Conservation (phyloP, 1,139 yeast genomes). For the Kodamaea ohmeri region DNA sequence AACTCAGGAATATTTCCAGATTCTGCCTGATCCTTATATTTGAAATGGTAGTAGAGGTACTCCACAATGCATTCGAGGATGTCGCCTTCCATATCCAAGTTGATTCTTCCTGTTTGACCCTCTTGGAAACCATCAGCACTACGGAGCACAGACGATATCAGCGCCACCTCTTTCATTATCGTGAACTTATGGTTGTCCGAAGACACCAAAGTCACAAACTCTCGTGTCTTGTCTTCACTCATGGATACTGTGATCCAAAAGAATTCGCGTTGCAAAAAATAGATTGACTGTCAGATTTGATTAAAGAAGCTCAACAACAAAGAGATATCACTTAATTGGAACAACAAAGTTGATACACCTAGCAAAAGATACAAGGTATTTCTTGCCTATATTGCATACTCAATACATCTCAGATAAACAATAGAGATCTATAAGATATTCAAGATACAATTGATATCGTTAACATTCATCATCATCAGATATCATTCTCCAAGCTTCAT, state of each 20-base stretch:
- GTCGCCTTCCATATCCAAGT: constrained; percentile 66
- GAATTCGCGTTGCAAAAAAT: constrained; percentile 1
- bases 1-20: constrained; percentile 73
- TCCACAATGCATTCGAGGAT: constrained; percentile 81
- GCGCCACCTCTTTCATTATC: constrained; percentile 73
- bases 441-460: no score
- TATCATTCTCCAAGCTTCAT: no score
- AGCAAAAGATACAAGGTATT: no score
- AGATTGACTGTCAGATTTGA: no score
- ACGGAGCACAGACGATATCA: constrained; percentile 75
- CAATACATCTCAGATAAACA: no score
- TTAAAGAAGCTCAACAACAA: not conserved
- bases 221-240: not conserved
- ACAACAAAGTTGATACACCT: no score
- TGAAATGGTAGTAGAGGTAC: constrained; percentile 72
- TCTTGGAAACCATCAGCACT: constrained; percentile 64
- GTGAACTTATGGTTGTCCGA: constrained; percentile 68
- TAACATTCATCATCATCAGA: no score
- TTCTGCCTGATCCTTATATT: constrained; percentile 60
- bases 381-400: no score
- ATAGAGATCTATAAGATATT: no score
- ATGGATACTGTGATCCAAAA: no score
- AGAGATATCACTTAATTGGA: no score
- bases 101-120: constrained; percentile 49
- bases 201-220: constrained; percentile 67